Conservation (phyloP, 1,139 yeast species). For the Geotrichum bryndzae region DNA sequence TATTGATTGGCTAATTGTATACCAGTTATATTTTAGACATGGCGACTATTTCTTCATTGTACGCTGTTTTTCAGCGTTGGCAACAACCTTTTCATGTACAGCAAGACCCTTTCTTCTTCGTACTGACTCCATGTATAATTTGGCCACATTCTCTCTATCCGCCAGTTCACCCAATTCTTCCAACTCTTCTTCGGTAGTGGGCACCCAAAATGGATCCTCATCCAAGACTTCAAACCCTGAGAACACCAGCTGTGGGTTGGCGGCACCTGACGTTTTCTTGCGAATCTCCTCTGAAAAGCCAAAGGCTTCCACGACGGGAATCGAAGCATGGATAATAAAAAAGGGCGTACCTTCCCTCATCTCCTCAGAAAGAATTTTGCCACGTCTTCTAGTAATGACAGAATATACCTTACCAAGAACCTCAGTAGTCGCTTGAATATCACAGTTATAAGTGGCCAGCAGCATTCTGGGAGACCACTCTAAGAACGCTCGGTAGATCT, state of each 20-base stretch:
- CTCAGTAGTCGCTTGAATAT: conserved; percentile 91
- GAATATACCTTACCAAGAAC: conserved; percentile 94
- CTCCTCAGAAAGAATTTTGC: conserved; percentile 80
- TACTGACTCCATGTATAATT: conserved; percentile 74
- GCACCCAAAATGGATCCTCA: conserved; percentile 98
- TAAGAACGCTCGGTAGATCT: conserved; percentile 62
- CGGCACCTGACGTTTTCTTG: conserved; percentile 92
- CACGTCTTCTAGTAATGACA: conserved; percentile 84
- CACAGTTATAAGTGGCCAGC: conserved; percentile 91
- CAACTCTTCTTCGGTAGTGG: conserved; percentile 94
- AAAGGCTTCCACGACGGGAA: conserved; percentile 95
- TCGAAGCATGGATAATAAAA: conserved; percentile 74
- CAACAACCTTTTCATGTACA: conserved; percentile 82
- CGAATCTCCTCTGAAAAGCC: conserved; percentile 95
- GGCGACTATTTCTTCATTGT: conserved; percentile 38
- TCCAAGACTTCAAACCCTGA: conserved; percentile 78
- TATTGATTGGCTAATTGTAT: neutral
- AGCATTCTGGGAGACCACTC: conserved; percentile 83
- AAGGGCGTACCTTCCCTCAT: conserved; percentile 98
- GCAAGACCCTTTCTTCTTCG: conserved; percentile 85
- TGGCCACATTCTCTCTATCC: conserved; percentile 85
- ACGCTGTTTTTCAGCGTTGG: conserved; percentile 90
- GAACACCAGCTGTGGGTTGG: conserved; percentile 90
- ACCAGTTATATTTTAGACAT: neutral
- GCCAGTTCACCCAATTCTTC: conserved; percentile 92